Percentiles rank a stretch among this genome's conserved stretches.
Evolutionary conservation across 371 early-diverging fungal genomes (phyloP).

Genomic region (Lichtheimia corymbifera): DNA sequence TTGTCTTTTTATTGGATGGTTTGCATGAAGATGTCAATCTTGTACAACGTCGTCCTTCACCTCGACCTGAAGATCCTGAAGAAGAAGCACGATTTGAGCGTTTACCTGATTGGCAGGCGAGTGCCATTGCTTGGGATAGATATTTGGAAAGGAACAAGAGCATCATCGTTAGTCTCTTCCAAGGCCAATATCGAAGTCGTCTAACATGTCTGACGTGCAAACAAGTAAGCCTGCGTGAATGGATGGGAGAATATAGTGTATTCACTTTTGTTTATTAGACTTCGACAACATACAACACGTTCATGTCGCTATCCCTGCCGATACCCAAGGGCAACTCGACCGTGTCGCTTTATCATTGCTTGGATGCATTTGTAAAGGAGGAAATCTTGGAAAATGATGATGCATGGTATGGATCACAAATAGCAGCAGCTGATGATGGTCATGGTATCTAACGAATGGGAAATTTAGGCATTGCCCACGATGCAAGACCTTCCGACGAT

Average conservation of each 20-base stretch:
- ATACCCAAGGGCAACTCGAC: constrained; percentile 63
- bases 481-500: constrained; percentile 75
- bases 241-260: background rate
- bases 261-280: constrained; percentile 45
- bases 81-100: constrained; percentile 45
- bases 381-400: constrained; percentile 89
- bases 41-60: constrained; percentile 23
- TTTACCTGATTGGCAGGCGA: constrained; percentile 55
- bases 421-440: too few species aligned
- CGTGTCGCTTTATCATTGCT: constrained; percentile 76
- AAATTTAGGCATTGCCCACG: constrained; percentile 70
- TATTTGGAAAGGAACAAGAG: constrained; percentile 81
- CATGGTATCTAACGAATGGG: background rate
- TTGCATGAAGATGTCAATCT: constrained; percentile 78
- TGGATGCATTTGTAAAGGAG: constrained; percentile 81
- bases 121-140: constrained; percentile 75
- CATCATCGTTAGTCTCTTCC: constrained; percentile 91
- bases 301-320: constrained; percentile 92
- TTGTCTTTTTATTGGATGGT: constrained; percentile 70
- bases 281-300: constrained; percentile 89
- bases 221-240: constrained; percentile 35
- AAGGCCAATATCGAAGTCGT: constrained; percentile 82
- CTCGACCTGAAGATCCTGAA: constrained; percentile 31
- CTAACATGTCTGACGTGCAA: constrained; percentile 84
- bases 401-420: constrained; percentile 58